Percentiles rank a stretch among this genome's conserved stretches.
Evolutionary conservation across 306 rosid genomes (phyloP).

Genomic region (Trichosanthes cucumerina): DNA sequence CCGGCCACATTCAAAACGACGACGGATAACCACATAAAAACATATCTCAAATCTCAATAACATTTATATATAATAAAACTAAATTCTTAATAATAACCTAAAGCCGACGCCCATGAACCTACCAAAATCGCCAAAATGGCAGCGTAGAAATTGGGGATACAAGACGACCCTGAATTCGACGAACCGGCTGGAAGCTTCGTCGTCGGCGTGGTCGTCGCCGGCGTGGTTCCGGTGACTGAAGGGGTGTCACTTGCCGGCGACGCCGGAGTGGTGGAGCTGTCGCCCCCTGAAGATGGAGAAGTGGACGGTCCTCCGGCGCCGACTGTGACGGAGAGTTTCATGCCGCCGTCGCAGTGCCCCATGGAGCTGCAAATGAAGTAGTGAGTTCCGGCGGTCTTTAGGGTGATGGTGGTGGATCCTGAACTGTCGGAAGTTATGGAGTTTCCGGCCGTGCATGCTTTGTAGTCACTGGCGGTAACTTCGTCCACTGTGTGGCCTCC

Average conservation of each 20-base stretch:
- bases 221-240: neutral
- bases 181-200: constrained; percentile 1
- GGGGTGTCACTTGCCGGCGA: constrained; percentile 9
- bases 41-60: neutral
- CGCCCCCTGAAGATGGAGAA: constrained; percentile 20
- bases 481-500: constrained; percentile 79
- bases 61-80: neutral
- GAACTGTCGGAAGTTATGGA: constrained; percentile 57
- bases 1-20: constrained; percentile 28
- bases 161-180: constrained; percentile 23
- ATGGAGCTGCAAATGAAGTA: constrained; percentile 56
- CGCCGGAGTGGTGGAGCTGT: constrained; percentile 9
- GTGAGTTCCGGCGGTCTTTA: constrained; percentile 64
- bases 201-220: neutral
- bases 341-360: constrained; percentile 76
- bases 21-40: neutral
- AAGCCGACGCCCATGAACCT: neutral
- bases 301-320: constrained; percentile 25
- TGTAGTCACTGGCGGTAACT: constrained; percentile 62
- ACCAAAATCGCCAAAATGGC: neutral
- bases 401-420: constrained; percentile 63
- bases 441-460: constrained; percentile 46
- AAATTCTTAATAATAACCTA: constrained; percentile 18
- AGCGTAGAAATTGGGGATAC: neutral
- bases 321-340: constrained; percentile 76